Percentiles rank a stretch among this genome's conserved stretches.
phyloP scores from a whole-genome alignment of 225 moss, liverwort and hornwort species.

The Takakia lepidozioides region DNA sequence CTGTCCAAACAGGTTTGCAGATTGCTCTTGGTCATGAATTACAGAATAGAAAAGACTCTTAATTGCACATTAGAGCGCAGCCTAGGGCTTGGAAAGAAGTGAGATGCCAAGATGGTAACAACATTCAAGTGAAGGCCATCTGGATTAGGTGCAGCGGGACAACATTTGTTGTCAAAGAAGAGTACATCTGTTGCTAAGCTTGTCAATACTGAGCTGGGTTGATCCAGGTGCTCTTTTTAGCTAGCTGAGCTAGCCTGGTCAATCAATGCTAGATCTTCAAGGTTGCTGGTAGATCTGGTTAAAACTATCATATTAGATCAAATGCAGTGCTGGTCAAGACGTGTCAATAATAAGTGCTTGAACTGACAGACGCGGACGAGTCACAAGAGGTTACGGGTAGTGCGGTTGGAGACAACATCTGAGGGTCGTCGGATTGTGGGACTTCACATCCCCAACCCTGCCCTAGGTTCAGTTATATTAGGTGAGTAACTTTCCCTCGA shows the following conservation, averaged over 20 bases:
- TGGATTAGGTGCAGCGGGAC: neutral
- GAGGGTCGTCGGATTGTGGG: constrained; percentile 94
- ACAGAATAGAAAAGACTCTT: neutral
- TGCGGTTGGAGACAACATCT: constrained; percentile 87
- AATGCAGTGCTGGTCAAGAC: too few relatives aligned
- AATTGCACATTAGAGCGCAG: too few relatives aligned
- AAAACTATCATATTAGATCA: too few relatives aligned
- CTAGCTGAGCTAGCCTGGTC: too few relatives aligned
- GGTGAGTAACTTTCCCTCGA: constrained; percentile 30
- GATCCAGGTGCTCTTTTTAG: too few relatives aligned
- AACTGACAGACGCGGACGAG: constrained; percentile 48
- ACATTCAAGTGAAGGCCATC: neutral
- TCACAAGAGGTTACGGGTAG: constrained; percentile 89
- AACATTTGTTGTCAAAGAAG: too few relatives aligned
- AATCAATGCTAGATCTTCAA: too few relatives aligned
- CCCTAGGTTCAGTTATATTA: constrained; percentile 69
- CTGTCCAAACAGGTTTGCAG: constrained; percentile 74
- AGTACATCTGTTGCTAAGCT: too few relatives aligned
- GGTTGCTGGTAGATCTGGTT: too few relatives aligned
- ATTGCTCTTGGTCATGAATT: constrained; percentile 4
- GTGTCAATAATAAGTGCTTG: too few relatives aligned
- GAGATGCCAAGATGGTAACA: neutral
- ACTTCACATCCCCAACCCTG: constrained; percentile 89
- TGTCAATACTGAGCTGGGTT: too few relatives aligned
- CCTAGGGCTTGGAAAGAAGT: too few relatives aligned